These are phyloP conservation scores for Podospora didyma DNA, from an alignment of 495 filamentous ascomycete species.

Conservation along the genomic window DNA sequence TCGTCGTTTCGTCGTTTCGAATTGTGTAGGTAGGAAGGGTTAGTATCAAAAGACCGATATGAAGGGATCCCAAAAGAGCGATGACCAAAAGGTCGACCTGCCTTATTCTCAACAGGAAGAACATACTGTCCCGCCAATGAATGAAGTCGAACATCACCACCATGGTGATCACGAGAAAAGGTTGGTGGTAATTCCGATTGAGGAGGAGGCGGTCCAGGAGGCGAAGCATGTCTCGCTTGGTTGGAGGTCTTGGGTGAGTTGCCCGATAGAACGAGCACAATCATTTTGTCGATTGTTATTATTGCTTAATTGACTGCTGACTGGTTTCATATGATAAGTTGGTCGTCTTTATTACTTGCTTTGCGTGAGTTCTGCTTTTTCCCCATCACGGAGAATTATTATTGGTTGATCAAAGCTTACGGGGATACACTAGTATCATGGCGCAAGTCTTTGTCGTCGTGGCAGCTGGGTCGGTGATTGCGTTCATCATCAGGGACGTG, in stretches of 20 bases:
- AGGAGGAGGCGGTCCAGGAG: conserved; percentile 26
- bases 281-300: background rate
- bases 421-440: conserved; percentile 42
- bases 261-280: too few relatives aligned
- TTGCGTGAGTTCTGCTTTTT: conserved; percentile 25
- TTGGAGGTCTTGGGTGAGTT: conserved; percentile 37
- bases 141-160: too few relatives aligned
- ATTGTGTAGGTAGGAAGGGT: too few relatives aligned
- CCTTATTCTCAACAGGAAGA: too few relatives aligned
- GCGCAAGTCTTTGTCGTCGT: conserved; percentile 53
- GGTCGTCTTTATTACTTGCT: conserved; percentile 36
- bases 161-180: conserved; percentile 6
- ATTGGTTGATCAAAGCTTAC: too few relatives aligned
- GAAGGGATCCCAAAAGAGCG: too few relatives aligned
- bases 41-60: too few relatives aligned
- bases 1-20: too few relatives aligned
- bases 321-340: conserved; percentile 12
- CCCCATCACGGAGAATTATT: background rate
- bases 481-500: conserved; percentile 51
- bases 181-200: conserved; percentile 26
- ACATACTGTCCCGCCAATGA: too few relatives aligned
- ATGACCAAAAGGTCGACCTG: too few relatives aligned
- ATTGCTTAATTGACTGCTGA: background rate
- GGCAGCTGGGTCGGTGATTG: conserved; percentile 51
- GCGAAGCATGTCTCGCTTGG: conserved; percentile 26